Evolutionary conservation across 495 filamentous ascomycete species (phyloP), one percentile per base, ranked within the genome.

Genomic region (Apiosordaria backusii): DNA sequence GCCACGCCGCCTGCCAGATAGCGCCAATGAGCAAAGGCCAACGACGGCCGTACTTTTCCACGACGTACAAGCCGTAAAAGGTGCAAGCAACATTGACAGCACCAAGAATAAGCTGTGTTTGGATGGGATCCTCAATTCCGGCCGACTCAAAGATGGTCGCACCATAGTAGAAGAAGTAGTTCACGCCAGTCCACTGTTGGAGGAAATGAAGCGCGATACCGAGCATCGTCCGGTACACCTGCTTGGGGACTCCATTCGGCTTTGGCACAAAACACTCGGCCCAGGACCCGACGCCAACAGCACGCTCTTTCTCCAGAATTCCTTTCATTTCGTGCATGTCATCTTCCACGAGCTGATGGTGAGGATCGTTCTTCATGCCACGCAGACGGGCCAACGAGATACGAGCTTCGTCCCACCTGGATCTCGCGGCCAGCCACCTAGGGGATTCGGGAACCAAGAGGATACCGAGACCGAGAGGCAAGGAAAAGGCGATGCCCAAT

Each of bases 31-130:
- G 86, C 15, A 92, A 78, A 50, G 83, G 84, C 64, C 83, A 83
- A 54, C 90, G 87, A 50, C 90, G 88, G 61, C 89, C 88, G 59
- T 82, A 88, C 65, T 67, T 68, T 75, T 91, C 87, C 18, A 91
- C 89, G 59, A 90, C 78, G 68, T 86, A 90, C 19, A 92, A 82
- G 66, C 88, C 89, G 16, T 85, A 79, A 53, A 91, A 79, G 50
- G 90, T 90, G 68, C 84, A 83, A 60, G 78, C 82, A 62, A 92
- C 86, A 77, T 92, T 92, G 69, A 92, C 87, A 19, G 83, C 83
- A 65, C 87, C 87, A 1, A 90, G 80, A 65, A 92, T 90, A 72
- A 92, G 87, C 71, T 86, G 84, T 19, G 86, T 89, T 35, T 87
- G 78, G 74, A 87, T 89, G 59, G 82, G 82, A 73, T 91, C 86